Evolutionary conservation across 1,284 basidiomycete species (phyloP).

Genomic region (Microbotryum intermedium): DNA sequence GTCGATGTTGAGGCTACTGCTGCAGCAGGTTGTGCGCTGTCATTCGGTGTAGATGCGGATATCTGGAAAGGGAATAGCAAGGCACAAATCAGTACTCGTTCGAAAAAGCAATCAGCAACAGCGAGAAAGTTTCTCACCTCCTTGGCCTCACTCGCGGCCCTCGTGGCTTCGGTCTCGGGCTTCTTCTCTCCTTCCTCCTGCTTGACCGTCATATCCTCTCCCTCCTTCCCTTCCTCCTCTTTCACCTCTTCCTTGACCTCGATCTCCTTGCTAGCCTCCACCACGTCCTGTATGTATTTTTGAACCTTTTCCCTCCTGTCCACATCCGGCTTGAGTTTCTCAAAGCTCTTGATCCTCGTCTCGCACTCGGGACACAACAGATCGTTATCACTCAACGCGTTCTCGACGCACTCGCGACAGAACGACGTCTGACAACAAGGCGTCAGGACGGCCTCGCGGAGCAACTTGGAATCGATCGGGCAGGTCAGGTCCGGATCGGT

Average conservation of each 20-base stretch:
- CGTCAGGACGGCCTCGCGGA: slow-evolving; percentile 79
- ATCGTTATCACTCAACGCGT: slow-evolving; percentile 79
- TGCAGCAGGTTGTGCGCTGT: slow-evolving; percentile 16
- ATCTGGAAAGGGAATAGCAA: neutral
- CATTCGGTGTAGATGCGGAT: slow-evolving; percentile 14
- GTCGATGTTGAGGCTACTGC: slow-evolving; percentile 3
- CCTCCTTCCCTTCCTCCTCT: slow-evolving; percentile 28
- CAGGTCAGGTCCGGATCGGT: slow-evolving; percentile 69
- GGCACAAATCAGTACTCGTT: neutral
- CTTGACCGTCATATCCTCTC: slow-evolving; percentile 12
- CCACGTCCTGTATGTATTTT: slow-evolving; percentile 71
- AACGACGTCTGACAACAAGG: slow-evolving; percentile 83
- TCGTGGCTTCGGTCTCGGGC: neutral
- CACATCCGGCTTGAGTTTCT: slow-evolving; percentile 70
- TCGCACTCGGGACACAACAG: slow-evolving; percentile 83
- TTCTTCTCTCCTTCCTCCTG: slow-evolving; percentile 19
- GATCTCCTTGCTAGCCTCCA: slow-evolving; percentile 70
- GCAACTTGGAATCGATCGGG: slow-evolving; percentile 78
- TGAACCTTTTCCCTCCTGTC: slow-evolving; percentile 63
- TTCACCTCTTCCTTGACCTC: slow-evolving; percentile 33
- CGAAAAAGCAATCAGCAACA: neutral
- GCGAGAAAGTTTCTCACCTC: neutral
- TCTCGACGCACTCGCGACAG: slow-evolving; percentile 92
- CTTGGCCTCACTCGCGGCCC: neutral
- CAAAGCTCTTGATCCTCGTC: slow-evolving; percentile 72